Evolutionary conservation across 2,329 filamentous ascomycete genomes (phyloP), one percentile per base, ranked within the genome.

Genomic region (Xenoacremonium recifei): DNA sequence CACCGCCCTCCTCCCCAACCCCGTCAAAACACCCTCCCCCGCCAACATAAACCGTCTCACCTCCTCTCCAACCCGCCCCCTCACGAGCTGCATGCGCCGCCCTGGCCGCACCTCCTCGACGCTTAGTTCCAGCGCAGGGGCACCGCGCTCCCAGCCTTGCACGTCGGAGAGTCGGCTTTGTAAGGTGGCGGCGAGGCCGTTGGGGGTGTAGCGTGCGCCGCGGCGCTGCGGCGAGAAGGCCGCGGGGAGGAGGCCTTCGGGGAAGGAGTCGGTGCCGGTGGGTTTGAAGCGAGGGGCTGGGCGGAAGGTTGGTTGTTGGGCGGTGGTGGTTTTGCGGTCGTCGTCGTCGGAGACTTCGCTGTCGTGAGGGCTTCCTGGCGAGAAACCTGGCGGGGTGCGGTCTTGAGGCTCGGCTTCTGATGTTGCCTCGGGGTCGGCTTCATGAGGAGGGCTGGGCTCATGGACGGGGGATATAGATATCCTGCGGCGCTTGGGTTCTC

Each of bases 131-230:
- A 44, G 35, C 10, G 45, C 32, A n/a, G 41, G 44, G 12, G 50
- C 44, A 5, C 35, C 35, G 27, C 53, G 53, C 13, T 62, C 58
- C 61, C 59, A 62, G 10, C 62, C 62, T 45, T 64, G 68, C 18
- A 70, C 58, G 17, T 70, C 66, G 1, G 69, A 68, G 9, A 71
- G 54, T 65, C 66, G 68, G 12, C 62, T 61, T 44, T 71, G 69
- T 6, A 71, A 54, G 33, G 61, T 59, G 3, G 66, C 62, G 1
- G 69, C 68, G 17, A 71, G 51, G 0, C 69, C 69, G 15, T 63
- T 60, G 4, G 62, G 37, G 1, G 69, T 17, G 21, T 69, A 71
- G 39, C 53, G 62, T 11, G 47, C 56, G 13, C 66, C 64, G 27
- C 64, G 57, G 2, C 61, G 60, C 42, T 64, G 66, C 3, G 66